Base-by-base conservation (phyloP, 257 asterid genomes). In the Avicennia marina region DNA sequence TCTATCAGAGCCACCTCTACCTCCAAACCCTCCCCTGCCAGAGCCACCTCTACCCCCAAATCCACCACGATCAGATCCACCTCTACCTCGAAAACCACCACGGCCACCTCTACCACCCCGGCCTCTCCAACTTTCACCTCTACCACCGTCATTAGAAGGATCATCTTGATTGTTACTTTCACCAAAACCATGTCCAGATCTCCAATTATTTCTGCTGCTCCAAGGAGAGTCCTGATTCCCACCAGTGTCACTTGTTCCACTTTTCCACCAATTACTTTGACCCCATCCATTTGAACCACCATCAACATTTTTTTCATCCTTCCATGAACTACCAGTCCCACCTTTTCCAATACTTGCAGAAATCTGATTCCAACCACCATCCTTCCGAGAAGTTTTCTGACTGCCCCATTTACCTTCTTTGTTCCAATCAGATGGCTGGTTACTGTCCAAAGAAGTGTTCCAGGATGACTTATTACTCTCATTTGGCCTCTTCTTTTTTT, bases 231-330 rank as follows among this genome's bases (percentile, higher is more conserved):
- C 83, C 65, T 67, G 78, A 21, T 69, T 75, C 58, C 83, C 83
- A 44, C 71, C 83, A 17, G 69, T 51, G 63, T 74, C 74, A 65
- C 48, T 63, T 19, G 71, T 26, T 56, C 75, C 75, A 56, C 68
- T 50, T 60, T 77, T 77, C 46, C 60, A 55, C 87, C 89, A 80
- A 58, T 78, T 87, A 53, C 87, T 62, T 68, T 84, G 83, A 64
- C 88, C 90, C 95, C 95, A 85, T 62, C 89, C 95, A 27, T 74
- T 42, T 40, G 86, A 67, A 43, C 79, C 78, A 25, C 81, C 85
- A 53, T 72, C 79, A 11, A 34, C 60, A 58, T 62, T 58, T 31
- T 66, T 78, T 17, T 43, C 62, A 39, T 24, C 20, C 64, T 62
- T 66, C 73, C 81, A 67, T 7, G 85, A 67, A 46, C 73, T 27